Evolutionary conservation across 2,329 filamentous ascomycete species (phyloP).

Genomic region (Trichoderma gracile): DNA sequence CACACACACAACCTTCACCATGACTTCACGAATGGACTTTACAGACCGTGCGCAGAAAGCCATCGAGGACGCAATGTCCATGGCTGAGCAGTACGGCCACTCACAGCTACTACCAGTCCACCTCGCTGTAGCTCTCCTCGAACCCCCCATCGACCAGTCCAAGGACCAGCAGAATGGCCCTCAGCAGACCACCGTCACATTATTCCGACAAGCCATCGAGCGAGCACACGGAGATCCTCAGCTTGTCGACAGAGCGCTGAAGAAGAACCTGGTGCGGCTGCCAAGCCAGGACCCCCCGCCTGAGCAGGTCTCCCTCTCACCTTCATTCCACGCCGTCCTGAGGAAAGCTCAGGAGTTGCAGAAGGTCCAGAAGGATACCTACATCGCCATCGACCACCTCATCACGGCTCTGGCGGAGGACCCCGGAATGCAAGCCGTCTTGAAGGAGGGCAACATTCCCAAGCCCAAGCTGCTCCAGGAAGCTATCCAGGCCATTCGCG

Average conservation of each 20-base stretch:
- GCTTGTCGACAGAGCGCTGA: constrained; percentile 81
- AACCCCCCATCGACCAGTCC: constrained; percentile 71
- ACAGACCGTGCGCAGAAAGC: constrained; percentile 91
- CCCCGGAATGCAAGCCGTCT: constrained; percentile 65
- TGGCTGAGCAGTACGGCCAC: constrained; percentile 89
- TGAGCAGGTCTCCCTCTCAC: constrained; percentile 80
- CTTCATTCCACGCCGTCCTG: constrained; percentile 78
- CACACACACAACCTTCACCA: constrained; percentile 42
- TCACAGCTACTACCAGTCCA: constrained; percentile 89
- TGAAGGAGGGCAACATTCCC: constrained; percentile 87
- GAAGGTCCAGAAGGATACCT: constrained; percentile 96
- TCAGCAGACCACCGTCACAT: constrained; percentile 63
- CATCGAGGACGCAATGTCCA: constrained; percentile 80
- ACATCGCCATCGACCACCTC: constrained; percentile 90
- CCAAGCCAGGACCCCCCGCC: constrained; percentile 95
- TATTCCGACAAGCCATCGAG: constrained; percentile 94
- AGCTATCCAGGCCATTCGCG: constrained; percentile 88
- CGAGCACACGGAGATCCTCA: constrained; percentile 91
- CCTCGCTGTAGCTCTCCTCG: constrained; percentile 78
- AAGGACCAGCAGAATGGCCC: constrained; percentile 81
- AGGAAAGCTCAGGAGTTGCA: constrained; percentile 84
- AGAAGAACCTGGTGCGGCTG: constrained; percentile 86
- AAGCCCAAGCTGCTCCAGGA: constrained; percentile 88
- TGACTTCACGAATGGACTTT: constrained; percentile 83
- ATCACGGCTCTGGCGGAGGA: constrained; percentile 86